Evolutionary conservation across 495 filamentous ascomycete species (phyloP).

Genomic region (Parathielavia hyrcaniae): DNA sequence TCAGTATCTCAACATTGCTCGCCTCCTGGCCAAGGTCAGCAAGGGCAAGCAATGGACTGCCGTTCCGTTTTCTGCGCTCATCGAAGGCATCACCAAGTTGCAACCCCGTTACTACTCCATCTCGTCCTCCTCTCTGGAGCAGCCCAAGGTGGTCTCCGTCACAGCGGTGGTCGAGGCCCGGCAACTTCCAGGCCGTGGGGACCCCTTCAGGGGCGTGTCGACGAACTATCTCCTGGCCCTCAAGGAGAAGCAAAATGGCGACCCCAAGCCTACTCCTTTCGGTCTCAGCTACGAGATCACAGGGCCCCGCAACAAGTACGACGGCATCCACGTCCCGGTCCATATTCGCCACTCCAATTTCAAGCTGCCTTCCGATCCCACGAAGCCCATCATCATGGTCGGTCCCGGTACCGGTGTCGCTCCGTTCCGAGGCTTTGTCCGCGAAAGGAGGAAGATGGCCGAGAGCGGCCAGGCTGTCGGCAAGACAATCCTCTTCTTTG

Average conservation of each 20-base stretch:
- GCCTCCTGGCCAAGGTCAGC: constrained; percentile 71
- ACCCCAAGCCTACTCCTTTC: constrained; percentile 75
- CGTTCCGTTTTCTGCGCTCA: constrained; percentile 89
- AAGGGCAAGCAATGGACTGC: constrained; percentile 65
- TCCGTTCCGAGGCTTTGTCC: constrained; percentile 90
- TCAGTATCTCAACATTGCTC: constrained; percentile 83
- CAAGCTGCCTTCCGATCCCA: constrained; percentile 92
- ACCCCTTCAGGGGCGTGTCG: constrained; percentile 87
- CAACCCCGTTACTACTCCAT: constrained; percentile 99
- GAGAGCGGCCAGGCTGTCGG: constrained; percentile 79
- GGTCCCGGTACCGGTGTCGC: constrained; percentile 96
- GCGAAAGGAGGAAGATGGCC: constrained; percentile 80
- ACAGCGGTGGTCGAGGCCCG: constrained; percentile 91
- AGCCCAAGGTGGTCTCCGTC: constrained; percentile 88
- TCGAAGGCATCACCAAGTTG: constrained; percentile 89
- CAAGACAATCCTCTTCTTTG: constrained; percentile 88
- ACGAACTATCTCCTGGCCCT: constrained; percentile 96
- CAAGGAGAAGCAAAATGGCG: constrained; percentile 95
- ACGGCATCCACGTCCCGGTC: constrained; percentile 91
- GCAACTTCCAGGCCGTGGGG: constrained; percentile 65
- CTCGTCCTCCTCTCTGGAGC: constrained; percentile 89
- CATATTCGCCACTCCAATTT: constrained; percentile 99
- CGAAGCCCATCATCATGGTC: constrained; percentile 90
- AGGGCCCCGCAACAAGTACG: constrained; percentile 93
- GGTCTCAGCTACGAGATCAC: constrained; percentile 83